A percentile compares a stretch with the other conserved stretches of the same genome.
These are phyloP conservation scores for Colletotrichum cordylinicola DNA, from an alignment of 2,329 filamentous ascomycete genomes.

Conservation along the genomic window DNA sequence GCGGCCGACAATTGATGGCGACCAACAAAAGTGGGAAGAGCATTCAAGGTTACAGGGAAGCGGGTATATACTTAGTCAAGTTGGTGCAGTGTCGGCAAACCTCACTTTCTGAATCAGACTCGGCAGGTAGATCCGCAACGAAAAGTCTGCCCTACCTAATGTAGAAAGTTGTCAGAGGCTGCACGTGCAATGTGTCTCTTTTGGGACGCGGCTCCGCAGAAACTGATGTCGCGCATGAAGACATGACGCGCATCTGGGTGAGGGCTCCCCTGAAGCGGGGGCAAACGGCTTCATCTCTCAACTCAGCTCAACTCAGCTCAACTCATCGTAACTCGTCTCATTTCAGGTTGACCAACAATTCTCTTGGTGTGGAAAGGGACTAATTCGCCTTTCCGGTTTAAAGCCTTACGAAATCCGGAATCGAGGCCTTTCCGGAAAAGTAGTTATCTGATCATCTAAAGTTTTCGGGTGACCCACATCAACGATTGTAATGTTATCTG, in stretches of 20 bases:
- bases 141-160: not conserved
- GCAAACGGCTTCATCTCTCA: not conserved
- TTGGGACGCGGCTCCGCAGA: not conserved
- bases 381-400: not conserved
- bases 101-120: not conserved
- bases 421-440: not conserved
- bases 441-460: not conserved
- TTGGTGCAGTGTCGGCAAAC: not conserved
- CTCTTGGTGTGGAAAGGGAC: not conserved
- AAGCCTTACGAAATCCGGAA: not conserved
- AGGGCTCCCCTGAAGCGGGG: not conserved
- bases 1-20: not conserved
- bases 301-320: not conserved
- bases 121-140: not conserved
- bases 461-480: not conserved
- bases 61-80: not conserved
- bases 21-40: not conserved
- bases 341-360: accelerated
- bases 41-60: not conserved
- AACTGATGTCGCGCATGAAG: not conserved
- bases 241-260: not conserved
- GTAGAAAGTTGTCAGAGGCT: not conserved
- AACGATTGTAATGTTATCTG: not conserved
- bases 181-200: not conserved
- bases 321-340: accelerated